Percentiles rank a stretch among this genome's conserved stretches.
Evolutionary conservation across 805 yeast genomes (phyloP).

Genomic region (Metschnikowia orientalis): DNA sequence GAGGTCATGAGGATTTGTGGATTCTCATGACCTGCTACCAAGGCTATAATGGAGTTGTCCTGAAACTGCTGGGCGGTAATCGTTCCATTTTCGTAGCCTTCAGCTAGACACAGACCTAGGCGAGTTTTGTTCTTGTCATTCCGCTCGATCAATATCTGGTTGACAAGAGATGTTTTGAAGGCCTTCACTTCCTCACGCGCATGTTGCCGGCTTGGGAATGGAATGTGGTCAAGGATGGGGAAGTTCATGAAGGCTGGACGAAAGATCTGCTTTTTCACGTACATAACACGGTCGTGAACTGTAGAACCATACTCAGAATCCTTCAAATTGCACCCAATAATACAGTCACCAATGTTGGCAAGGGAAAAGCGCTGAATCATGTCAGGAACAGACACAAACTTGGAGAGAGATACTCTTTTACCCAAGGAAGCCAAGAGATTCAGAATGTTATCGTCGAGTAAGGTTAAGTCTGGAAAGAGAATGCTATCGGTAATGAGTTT

Average conservation of each 20-base stretch:
- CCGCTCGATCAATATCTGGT: slow-evolving; percentile 22
- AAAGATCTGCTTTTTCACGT: slow-evolving; percentile 50
- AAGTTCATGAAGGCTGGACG: slow-evolving; percentile 51
- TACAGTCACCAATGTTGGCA: slow-evolving; percentile 47
- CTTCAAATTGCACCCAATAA: slow-evolving; percentile 47
- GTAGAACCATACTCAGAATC: slow-evolving; percentile 30
- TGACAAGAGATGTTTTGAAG: slow-evolving; percentile 18
- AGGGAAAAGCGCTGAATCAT: slow-evolving; percentile 44
- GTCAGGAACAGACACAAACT: slow-evolving; percentile 20
- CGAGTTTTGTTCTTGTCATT: slow-evolving; percentile 32
- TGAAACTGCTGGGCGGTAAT: slow-evolving; percentile 45
- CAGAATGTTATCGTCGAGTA: slow-evolving; percentile 36
- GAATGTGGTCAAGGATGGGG: slow-evolving; percentile 49
- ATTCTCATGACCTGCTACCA: slow-evolving; percentile 64
- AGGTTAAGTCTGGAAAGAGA: slow-evolving; percentile 43
- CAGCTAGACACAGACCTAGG: slow-evolving; percentile 27
- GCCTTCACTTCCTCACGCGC: slow-evolving; percentile 37
- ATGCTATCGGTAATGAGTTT: slow-evolving; percentile 42
- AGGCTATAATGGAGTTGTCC: slow-evolving; percentile 51
- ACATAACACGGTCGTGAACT: slow-evolving; percentile 38
- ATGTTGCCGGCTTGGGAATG: slow-evolving; percentile 42
- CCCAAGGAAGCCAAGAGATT: slow-evolving; percentile 27
- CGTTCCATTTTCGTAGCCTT: slow-evolving; percentile 32
- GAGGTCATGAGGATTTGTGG: slow-evolving; percentile 52
- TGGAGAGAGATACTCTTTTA: slow-evolving; percentile 7